Conservation (phyloP, 441 rosid genomes). For the Sinapis alba region DNA sequence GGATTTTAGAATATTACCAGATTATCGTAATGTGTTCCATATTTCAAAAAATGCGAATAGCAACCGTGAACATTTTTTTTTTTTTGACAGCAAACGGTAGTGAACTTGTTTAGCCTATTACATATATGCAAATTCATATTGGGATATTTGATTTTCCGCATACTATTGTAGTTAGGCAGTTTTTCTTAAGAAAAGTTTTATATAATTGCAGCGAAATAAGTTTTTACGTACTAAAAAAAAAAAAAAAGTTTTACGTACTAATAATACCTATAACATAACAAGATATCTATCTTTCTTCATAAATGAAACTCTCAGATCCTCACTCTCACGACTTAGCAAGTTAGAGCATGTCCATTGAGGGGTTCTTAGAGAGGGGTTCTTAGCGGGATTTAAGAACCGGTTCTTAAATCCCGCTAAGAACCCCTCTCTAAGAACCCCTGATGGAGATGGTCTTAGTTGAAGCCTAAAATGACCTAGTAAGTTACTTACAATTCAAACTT, state of each 20-base stretch:
- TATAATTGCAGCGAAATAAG: background rate
- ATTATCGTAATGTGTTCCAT: background rate
- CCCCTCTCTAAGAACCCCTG: no score
- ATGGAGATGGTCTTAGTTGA: no score
- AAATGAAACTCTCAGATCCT: background rate
- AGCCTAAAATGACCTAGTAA: slow-evolving; percentile 17
- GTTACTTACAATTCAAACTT: background rate
- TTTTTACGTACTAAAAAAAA: background rate
- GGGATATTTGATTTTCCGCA: background rate
- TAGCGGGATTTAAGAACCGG: no score
- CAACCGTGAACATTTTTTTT: background rate
- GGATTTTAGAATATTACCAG: background rate
- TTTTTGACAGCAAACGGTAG: no score
- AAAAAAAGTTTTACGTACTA: background rate
- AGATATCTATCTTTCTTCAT: background rate
- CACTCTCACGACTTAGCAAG: background rate
- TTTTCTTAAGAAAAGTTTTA: background rate
- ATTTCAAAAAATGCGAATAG: background rate
- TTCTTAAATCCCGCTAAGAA: no score
- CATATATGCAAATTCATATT: background rate
- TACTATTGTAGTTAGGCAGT: background rate
- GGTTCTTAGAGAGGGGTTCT: no score
- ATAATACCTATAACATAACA: background rate
- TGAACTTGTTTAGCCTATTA: background rate
- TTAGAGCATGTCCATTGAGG: no score